Percentiles rank a stretch among this genome's conserved stretches.
These are phyloP conservation scores for Lycium ferocissimum DNA, from an alignment of 257 asterid species.

Conservation along the genomic window DNA sequence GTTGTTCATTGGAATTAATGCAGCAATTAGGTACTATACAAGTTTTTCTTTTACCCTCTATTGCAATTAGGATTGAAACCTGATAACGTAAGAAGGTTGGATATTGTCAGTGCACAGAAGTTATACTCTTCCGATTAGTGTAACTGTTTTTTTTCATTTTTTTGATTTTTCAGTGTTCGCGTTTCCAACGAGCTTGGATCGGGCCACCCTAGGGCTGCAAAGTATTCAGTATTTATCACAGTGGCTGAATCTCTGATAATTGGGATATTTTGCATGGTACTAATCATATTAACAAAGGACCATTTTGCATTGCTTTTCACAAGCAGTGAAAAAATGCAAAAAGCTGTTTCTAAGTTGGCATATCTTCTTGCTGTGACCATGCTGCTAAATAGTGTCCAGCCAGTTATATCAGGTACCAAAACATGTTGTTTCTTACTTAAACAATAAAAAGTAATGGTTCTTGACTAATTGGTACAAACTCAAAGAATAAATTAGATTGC, in stretches of 20 bases:
- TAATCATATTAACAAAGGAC: slow-evolving; percentile 64
- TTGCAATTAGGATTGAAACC: background rate
- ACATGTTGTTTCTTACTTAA: background rate
- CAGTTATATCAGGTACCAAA: slow-evolving; percentile 83
- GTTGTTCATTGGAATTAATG: slow-evolving; percentile 93
- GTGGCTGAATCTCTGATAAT: slow-evolving; percentile 67
- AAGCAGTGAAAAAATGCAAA: slow-evolving; percentile 72
- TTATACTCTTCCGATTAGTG: background rate
- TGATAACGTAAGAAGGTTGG: background rate
- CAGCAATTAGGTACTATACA: slow-evolving; percentile 76
- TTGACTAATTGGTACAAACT: background rate
- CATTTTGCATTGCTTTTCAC: slow-evolving; percentile 78
- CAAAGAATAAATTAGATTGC: background rate
- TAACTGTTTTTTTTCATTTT: background rate
- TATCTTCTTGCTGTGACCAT: slow-evolving; percentile 82
- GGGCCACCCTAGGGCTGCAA: slow-evolving; percentile 88
- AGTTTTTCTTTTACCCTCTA: background rate
- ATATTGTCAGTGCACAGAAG: background rate
- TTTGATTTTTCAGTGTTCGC: slow-evolving; percentile 58
- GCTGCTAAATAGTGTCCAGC: slow-evolving; percentile 91
- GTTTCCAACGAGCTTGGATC: slow-evolving; percentile 95
- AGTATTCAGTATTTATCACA: slow-evolving; percentile 73
- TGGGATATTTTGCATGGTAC: slow-evolving; percentile 72
- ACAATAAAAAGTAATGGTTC: too few relatives aligned
- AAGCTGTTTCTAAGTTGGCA: slow-evolving; percentile 81